Conservation (phyloP, 2,329 filamentous ascomycete species). For the Periglandula ipomoeae region DNA sequence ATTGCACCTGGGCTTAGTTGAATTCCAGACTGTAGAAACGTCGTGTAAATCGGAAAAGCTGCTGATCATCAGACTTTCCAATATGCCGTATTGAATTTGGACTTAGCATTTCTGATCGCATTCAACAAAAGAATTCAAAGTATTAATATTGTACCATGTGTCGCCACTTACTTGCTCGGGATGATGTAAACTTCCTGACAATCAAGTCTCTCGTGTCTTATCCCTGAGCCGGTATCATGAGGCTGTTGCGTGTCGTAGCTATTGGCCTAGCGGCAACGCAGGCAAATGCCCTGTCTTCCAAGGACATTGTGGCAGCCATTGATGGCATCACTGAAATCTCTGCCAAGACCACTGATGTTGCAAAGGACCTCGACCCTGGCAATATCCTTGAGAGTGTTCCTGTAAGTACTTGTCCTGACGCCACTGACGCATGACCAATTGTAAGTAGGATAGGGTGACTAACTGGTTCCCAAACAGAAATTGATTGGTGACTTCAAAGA, state of each 20-base stretch:
- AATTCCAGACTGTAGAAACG: neutral
- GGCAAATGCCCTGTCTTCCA: constrained; percentile 7
- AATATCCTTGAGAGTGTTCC: neutral
- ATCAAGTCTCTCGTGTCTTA: too few species aligned
- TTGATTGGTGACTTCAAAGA: neutral
- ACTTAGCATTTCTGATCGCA: too few species aligned
- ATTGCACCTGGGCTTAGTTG: neutral
- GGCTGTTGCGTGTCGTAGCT: constrained; percentile 11
- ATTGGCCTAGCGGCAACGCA: constrained; percentile 10
- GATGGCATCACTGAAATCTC: constrained; percentile 10
- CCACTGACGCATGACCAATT: neutral
- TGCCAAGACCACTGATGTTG: constrained; percentile 6
- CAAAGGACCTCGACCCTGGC: constrained; percentile 4
- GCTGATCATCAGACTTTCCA: neutral
- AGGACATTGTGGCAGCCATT: constrained; percentile 8
- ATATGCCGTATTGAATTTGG: neutral
- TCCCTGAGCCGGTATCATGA: too few species aligned
- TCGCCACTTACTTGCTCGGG: too few species aligned
- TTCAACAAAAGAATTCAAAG: too few species aligned
- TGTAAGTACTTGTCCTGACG: neutral
- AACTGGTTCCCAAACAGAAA: too few species aligned
- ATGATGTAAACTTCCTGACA: too few species aligned
- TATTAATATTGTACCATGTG: too few species aligned
- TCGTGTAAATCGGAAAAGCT: neutral
- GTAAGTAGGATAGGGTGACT: too few species aligned